These are phyloP conservation scores for Podospora tetraspora DNA, from an alignment of 495 filamentous ascomycete species.

Conservation along the genomic window DNA sequence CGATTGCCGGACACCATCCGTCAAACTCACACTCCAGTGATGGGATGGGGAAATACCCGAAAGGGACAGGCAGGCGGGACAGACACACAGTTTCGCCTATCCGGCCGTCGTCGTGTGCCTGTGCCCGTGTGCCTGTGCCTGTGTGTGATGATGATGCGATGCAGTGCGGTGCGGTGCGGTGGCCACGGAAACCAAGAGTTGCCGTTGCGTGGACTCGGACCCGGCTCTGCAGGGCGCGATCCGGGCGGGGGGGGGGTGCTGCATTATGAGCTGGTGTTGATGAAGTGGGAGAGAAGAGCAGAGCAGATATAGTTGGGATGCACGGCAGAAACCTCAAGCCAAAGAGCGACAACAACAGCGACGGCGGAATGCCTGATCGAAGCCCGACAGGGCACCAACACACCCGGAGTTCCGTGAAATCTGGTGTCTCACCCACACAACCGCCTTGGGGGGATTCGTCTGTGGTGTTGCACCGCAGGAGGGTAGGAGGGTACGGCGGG, in stretches of 20 bases:
- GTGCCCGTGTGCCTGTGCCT: neutral
- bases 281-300: neutral
- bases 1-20: neutral
- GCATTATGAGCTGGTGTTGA: neutral
- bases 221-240: neutral
- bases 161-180: neutral
- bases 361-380: neutral
- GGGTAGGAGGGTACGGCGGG: neutral
- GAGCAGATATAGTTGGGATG: neutral
- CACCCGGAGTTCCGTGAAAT: constrained; percentile 3
- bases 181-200: neutral
- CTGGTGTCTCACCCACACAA: constrained; percentile 3
- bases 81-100: neutral
- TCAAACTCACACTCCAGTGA: neutral
- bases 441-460: neutral
- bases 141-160: neutral
- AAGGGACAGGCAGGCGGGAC: neutral
- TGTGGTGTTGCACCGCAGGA: constrained; percentile 11
- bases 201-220: neutral
- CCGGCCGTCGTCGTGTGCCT: neutral
- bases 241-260: neutral
- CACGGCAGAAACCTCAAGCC: neutral
- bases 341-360: neutral
- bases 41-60: neutral
- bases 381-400: constrained; percentile 7